These are phyloP conservation scores for Suhomyces faveliae DNA, from an alignment of 805 yeast genomes.

Conservation along the genomic window DNA sequence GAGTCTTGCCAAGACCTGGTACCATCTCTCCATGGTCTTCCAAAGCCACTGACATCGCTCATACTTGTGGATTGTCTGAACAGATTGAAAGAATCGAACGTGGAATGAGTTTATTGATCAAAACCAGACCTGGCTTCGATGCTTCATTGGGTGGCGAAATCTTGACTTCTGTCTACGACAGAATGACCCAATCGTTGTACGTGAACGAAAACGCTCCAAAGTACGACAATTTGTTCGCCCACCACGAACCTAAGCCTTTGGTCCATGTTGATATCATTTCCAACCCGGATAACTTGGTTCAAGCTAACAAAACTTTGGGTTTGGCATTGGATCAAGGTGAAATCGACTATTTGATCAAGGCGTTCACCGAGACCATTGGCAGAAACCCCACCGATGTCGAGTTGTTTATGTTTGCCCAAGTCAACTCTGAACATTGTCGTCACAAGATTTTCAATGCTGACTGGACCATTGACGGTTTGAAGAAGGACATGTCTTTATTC, in stretches of 20 bases:
- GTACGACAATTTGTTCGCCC: conserved; percentile 69
- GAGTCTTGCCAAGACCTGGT: conserved; percentile 89
- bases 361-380: conserved; percentile 71
- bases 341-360: conserved; percentile 79
- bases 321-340: conserved; percentile 94
- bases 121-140: conserved; percentile 57
- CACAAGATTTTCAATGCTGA: conserved; percentile 98
- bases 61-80: conserved; percentile 77
- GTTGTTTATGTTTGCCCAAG: conserved; percentile 98
- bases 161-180: conserved; percentile 75
- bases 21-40: conserved; percentile 99
- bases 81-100: conserved; percentile 85
- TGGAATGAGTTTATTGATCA: conserved; percentile 74
- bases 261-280: conserved; percentile 66
- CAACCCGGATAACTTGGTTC: conserved; percentile 55
- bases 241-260: conserved; percentile 79
- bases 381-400: conserved; percentile 98
- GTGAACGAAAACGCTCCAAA: conserved; percentile 58
- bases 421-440: conserved; percentile 98
- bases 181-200: conserved; percentile 86
- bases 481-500: conserved; percentile 74
- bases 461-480: conserved; percentile 89
- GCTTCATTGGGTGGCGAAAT: conserved; percentile 41
- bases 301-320: conserved; percentile 82
- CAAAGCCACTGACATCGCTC: conserved; percentile 92